Base-by-base conservation (phyloP, 495 filamentous ascomycete genomes). In the Aspergillus heteromorphus region DNA sequence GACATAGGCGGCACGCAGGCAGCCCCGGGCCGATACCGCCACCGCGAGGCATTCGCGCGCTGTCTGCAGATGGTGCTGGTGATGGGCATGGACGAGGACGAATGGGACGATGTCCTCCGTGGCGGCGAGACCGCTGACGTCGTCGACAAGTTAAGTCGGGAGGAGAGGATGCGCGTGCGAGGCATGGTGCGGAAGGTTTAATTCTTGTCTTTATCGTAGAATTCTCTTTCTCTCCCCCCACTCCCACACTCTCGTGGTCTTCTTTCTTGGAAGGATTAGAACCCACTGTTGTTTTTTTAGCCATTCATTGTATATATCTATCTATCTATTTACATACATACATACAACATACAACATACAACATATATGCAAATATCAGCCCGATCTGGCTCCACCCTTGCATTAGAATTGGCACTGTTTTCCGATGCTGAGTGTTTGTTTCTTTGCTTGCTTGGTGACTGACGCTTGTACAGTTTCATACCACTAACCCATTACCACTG, bases 61-160 rank as follows among this genome's bases (percentile, higher is more conserved):
- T 89, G 89, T 52, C 77, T 82, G 57, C 92, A 98, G 78, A 88
- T 97, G 56, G 83, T 86, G 45, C 79, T 96, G 71, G 81, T 96
- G 4, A 88, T 95, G 63, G 92, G 92, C 55, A 95, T 97, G 91
- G 93, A 98, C 67, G 91, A 95, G 16, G 93, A 98, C 53, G 95
- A 98, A 70, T 96, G 92, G 89, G 89, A 91, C 47, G 92, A 92
- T 68, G 65, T 88, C 17, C 25, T 74, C 19, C 49, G 53, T n/a
- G 67, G 70, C 40, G 73, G 66, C 1, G 71, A 75, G 49, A 74
- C 72, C 14, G 69, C 64, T 5, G 71, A 71, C 34, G 73, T 74
- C 7, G 72, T 73, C 29, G 72, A 72, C 38, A 79, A 73, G 56
- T 61, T 89, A 50, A 78, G 78, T 63, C 63, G 54, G n/a, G 85